phyloP scores from a whole-genome alignment of 257 asterid genomes.

The Nicotiana benthamiana region DNA sequence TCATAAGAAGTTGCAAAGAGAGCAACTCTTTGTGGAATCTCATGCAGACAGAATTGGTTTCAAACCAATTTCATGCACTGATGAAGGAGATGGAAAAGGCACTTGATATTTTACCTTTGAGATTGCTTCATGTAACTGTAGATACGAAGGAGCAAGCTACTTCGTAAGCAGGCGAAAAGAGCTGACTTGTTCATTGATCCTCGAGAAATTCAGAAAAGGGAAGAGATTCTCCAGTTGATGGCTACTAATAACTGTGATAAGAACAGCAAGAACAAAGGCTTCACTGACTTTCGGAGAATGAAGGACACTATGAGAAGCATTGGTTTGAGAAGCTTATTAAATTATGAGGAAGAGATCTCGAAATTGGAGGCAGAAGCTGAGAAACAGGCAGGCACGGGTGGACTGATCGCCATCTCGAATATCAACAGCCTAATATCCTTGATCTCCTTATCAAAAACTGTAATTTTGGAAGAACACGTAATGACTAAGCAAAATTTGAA shows the following conservation, averaged over 20 bases:
- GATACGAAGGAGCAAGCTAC: conserved; percentile 76
- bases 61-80: conserved; percentile 42
- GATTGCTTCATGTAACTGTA: conserved; percentile 49
- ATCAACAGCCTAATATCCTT: conserved; percentile 61
- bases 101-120: conserved; percentile 69
- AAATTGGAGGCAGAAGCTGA: conserved; percentile 61
- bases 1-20: conserved; percentile 44
- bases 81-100: conserved; percentile 66
- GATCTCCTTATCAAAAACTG: conserved; percentile 41
- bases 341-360: conserved; percentile 56
- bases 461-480: conserved; percentile 21
- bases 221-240: conserved; percentile 46
- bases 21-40: conserved; percentile 68
- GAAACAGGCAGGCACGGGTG: conserved; percentile 88
- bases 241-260: conserved; percentile 22
- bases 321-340: conserved; percentile 37
- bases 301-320: conserved; percentile 33
- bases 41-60: conserved; percentile 48
- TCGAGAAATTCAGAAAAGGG: conserved; percentile 40
- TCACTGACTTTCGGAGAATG: conserved; percentile 26
- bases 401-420: conserved; percentile 55
- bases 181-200: conserved; percentile 36
- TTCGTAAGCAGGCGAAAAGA: conserved; percentile 67
- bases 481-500: conserved; percentile 28
- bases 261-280: conserved; percentile 32